These are phyloP conservation scores for Hamamelis virginiana DNA, from an alignment of 164 flowering plant species.

Conservation along the genomic window DNA sequence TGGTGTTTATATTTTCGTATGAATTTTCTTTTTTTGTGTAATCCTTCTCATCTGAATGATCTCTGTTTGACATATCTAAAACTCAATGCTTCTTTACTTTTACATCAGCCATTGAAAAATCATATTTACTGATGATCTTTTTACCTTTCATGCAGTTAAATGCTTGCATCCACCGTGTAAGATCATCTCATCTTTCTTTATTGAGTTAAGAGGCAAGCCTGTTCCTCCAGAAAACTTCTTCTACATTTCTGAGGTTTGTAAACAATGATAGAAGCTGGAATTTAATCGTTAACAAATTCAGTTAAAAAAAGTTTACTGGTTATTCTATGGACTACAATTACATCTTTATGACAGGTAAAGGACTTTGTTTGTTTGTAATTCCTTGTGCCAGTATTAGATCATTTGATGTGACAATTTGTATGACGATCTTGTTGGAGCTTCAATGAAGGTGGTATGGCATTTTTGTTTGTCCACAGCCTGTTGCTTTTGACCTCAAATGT, in stretches of 20 bases:
- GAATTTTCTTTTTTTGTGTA: neutral
- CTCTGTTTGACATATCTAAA: neutral
- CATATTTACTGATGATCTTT: neutral
- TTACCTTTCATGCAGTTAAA: slow-evolving; percentile 28
- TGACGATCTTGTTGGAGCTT: too few species aligned
- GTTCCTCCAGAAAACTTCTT: slow-evolving; percentile 32
- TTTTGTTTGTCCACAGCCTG: too few species aligned
- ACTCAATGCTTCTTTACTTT: neutral
- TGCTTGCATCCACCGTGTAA: slow-evolving; percentile 41
- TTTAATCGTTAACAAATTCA: neutral
- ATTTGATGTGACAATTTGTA: too few species aligned
- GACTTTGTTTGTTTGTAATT: too few species aligned
- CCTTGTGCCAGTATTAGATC: too few species aligned
- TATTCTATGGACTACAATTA: too few species aligned
- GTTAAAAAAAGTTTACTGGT: too few species aligned
- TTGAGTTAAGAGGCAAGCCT: slow-evolving; percentile 27
- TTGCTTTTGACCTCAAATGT: too few species aligned
- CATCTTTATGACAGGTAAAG: too few species aligned
- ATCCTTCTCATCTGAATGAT: neutral
- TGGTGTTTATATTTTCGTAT: too few species aligned
- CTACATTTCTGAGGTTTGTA: slow-evolving; percentile 47
- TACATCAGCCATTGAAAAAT: too few species aligned
- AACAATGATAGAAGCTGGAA: neutral
- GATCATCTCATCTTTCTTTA: slow-evolving; percentile 29
- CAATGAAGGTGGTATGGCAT: too few species aligned